Conservation (phyloP, 495 filamentous ascomycete genomes). For the Rhypophila decipiens region DNA sequence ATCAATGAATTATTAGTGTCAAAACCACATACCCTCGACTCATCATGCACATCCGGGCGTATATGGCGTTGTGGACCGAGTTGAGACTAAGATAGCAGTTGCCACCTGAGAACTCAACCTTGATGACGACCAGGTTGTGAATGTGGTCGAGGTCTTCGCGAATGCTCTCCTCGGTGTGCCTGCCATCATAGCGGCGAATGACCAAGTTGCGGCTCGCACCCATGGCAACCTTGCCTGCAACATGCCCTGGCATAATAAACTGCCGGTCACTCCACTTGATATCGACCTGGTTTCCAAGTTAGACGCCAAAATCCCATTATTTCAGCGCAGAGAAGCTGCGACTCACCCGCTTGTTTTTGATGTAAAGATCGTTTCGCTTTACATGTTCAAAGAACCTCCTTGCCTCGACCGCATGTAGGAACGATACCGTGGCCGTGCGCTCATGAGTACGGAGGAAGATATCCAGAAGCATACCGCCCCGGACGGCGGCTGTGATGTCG, state of each 20-base stretch:
- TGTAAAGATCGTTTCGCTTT: slow-evolving; percentile 60
- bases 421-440: slow-evolving; percentile 60
- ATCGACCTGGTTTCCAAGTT: slow-evolving; percentile 46
- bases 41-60: slow-evolving; percentile 73
- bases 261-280: slow-evolving; percentile 68
- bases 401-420: slow-evolving; percentile 58
- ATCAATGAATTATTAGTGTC: not conserved
- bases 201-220: slow-evolving; percentile 79
- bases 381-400: slow-evolving; percentile 58
- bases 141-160: slow-evolving; percentile 78
- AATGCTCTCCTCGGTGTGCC: slow-evolving; percentile 58
- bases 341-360: slow-evolving; percentile 63
- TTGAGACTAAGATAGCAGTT: slow-evolving; percentile 67
- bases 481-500: slow-evolving; percentile 59
- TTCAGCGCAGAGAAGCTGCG: not conserved
- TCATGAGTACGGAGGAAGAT: slow-evolving; percentile 60
- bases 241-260: slow-evolving; percentile 59
- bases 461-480: slow-evolving; percentile 65
- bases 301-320: not conserved
- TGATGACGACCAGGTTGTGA: slow-evolving; percentile 67
- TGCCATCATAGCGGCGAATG: slow-evolving; percentile 49
- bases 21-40: slow-evolving; percentile 45
- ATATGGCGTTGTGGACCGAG: slow-evolving; percentile 69
- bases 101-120: slow-evolving; percentile 49
- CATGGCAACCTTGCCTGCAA: slow-evolving; percentile 57